phyloP scores from a whole-genome alignment of 345 rosid species.

The Ceriops zippeliana region DNA sequence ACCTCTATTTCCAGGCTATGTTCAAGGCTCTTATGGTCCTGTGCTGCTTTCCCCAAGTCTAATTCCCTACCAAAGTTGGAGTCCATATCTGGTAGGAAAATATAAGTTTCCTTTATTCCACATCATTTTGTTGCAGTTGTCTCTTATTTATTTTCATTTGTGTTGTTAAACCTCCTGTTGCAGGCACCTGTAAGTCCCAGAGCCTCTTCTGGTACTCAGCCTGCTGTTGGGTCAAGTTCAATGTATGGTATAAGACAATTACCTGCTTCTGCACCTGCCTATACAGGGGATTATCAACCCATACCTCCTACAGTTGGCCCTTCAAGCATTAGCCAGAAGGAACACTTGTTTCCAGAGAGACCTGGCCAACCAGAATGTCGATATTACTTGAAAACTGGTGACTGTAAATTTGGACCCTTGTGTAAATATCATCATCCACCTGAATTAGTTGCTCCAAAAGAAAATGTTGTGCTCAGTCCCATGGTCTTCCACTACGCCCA shows the following conservation, averaged over 20 bases:
- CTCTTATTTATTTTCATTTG: constrained; percentile 3
- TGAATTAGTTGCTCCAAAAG: constrained; percentile 43
- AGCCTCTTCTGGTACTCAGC: constrained; percentile 57
- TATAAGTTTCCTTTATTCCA: background rate
- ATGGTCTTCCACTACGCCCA: constrained; percentile 74
- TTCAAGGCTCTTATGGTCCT: constrained; percentile 70
- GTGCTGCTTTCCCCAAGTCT: constrained; percentile 64
- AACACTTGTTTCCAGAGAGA: constrained; percentile 69
- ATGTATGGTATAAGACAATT: constrained; percentile 55
- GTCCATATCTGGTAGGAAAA: constrained; percentile 62
- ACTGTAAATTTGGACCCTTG: constrained; percentile 78
- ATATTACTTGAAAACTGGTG: constrained; percentile 80
- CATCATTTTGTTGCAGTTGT: background rate
- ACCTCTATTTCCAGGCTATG: constrained; percentile 60
- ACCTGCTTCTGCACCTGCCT: constrained; percentile 65
- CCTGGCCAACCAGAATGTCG: constrained; percentile 89
- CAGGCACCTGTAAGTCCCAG: constrained; percentile 58
- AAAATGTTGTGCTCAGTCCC: constrained; percentile 50
- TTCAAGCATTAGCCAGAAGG: constrained; percentile 59
- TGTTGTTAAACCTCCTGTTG: constrained; percentile 8
- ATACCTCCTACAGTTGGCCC: constrained; percentile 42
- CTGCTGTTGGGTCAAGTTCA: constrained; percentile 52
- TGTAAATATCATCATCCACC: constrained; percentile 94
- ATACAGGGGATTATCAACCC: constrained; percentile 56
- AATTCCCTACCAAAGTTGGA: constrained; percentile 68